Base-by-base conservation (phyloP, 257 asterid genomes). In the Buddleja alternifolia region DNA sequence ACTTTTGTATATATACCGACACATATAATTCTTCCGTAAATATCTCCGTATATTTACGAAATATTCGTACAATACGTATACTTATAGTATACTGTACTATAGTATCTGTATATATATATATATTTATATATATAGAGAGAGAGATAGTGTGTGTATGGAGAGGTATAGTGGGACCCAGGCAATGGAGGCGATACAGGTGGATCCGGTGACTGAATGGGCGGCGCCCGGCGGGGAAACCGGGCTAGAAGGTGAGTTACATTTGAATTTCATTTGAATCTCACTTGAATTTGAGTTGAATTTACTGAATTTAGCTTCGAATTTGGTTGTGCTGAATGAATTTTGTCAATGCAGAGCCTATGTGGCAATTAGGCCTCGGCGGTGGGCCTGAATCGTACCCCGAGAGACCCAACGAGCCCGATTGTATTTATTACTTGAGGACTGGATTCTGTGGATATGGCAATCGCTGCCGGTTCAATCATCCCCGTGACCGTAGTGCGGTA, bases 391-490 rank as follows among this genome's bases (percentile, higher is more conserved):
- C 92, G 15, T 94, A 94, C 82, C 96, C 97, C 1, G 99, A 89
- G 77, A 70, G 97, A 83, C 85, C 90, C 56, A 85, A 83, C 58
- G 92, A 84, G 77, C 87, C 95, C 15, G 93, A 89, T 74, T 94
- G 99, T 83, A 87, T 84, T 60, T 85, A 94, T 83, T 94, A 87
- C 81, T 70, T 91, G 85, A 82, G 90, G 86, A 94, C 99, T 47
- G 97, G 99, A 9, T 91, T 80, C 70, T 94, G 97, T 78, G 97
- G 96, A 24, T 91, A 82, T 51, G 97, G 96, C 73, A 69, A 83
- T 59, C 85, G 97, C 41, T 94, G 99, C 78, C 90, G 99, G 87
- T 94, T 87, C 80, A 91, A 94, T 83, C 99, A 94, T 77, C 97
- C 99, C 11, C 91, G 82, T 51, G 92, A 89, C 73, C 86, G 92